These are phyloP conservation scores for Cytospora paraplurivora DNA, from an alignment of 2,329 filamentous ascomycete genomes.

Conservation along the genomic window DNA sequence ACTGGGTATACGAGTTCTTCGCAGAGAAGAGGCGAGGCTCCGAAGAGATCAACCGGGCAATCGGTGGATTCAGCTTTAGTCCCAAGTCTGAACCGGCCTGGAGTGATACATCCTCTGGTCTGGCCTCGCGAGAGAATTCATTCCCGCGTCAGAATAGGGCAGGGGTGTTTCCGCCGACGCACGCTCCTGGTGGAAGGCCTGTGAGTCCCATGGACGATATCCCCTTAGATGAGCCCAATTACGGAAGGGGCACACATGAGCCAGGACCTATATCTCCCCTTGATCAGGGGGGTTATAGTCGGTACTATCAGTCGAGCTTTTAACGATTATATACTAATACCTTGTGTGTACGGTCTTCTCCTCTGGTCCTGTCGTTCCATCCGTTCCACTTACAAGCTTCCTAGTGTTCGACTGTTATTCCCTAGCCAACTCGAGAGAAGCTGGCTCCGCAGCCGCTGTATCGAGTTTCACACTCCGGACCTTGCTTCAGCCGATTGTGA, in stretches of 20 bases:
- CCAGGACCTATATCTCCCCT: not conserved
- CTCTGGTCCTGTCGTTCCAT: not conserved
- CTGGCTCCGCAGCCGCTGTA: too few species aligned
- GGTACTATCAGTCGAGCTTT: not conserved
- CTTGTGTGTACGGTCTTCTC: not conserved
- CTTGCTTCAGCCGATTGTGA: too few species aligned
- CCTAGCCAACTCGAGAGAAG: too few species aligned
- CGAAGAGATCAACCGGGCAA: conserved; percentile 4
- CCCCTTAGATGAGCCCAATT: not conserved
- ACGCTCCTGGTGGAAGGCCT: not conserved
- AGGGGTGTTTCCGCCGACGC: not conserved
- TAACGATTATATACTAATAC: not conserved
- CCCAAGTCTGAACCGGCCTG: not conserved
- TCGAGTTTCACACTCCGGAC: too few species aligned
- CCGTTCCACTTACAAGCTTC: not conserved
- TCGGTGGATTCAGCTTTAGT: conserved; percentile 1
- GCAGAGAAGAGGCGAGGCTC: conserved; percentile 17
- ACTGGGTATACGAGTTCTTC: conserved; percentile 20
- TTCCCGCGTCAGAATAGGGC: not conserved
- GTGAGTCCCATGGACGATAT: conserved; percentile 8
- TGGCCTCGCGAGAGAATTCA: not conserved
- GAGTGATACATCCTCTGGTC: not conserved
- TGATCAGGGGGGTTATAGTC: not conserved
- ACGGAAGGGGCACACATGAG: not conserved
- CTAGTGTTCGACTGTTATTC: too few species aligned